Evolutionary conservation across 495 filamentous ascomycete species (phyloP), one percentile per base, ranked within the genome.

Genomic region (Podospora didyma): DNA sequence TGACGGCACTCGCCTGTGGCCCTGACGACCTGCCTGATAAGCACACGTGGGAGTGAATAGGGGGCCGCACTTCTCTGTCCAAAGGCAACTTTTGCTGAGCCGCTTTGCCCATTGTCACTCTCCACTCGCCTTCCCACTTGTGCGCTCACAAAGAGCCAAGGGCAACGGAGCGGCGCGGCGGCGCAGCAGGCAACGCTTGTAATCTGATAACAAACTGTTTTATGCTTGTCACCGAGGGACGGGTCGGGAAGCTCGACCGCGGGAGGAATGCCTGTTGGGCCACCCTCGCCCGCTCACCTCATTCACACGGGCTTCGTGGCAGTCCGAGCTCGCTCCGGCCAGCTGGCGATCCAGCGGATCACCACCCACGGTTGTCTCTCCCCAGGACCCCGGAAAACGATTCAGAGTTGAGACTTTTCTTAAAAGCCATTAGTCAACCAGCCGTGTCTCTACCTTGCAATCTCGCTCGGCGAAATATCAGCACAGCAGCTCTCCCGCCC

Each of bases 401-500:
- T 17, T 49, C 7, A 31, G 26, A 31, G 26, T 31, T 31, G 26
- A 31, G 26, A 31, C 26, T 31, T 10, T 20, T 34, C 48, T n/a
- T 9, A 22, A 5, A 50, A 21, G 17, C n/a, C 31, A 35, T 17
- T 35, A 3, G 31, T 17, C 26, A 31, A 31, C 12, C 49, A 52
- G 20, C 41, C 48, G 19, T 50, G 49, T 45, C 12, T 21, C 46
- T 24, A 35, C 47, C 42, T 53, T 45, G 53, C 58, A 60, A 60
- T 60, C 58, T 60, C 58, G 46, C 58, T 60, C 58, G 58, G 58
- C 53, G 47, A 56, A 56, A 56, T 60, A 47, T 14, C 39, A 17
- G n/a, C n/a, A 42, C 39, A 7, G 12, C 39, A 7, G 12, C n/a
- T 42, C 4, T 3, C 26, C 26, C 9, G 26, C 26, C 26, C 26